Conservation (phyloP, 495 filamentous ascomycete species). For the Xylaria cubensis region DNA sequence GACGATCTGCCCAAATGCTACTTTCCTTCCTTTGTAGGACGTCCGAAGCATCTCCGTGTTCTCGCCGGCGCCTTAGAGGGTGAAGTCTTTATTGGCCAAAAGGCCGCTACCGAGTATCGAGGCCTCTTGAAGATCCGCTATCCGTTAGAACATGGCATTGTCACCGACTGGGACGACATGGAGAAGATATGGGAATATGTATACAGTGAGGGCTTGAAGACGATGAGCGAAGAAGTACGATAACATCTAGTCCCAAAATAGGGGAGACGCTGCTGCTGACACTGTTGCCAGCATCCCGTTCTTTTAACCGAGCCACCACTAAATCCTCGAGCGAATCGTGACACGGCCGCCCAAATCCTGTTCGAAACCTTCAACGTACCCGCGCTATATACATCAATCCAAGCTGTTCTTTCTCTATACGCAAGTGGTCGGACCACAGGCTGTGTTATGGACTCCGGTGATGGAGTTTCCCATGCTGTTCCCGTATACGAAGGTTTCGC, state of each 20-base stretch:
- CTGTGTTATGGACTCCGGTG: slow-evolving; percentile 92
- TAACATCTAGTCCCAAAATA: slow-evolving; percentile 35
- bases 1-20: slow-evolving; percentile 94
- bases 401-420: slow-evolving; percentile 95
- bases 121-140: slow-evolving; percentile 95
- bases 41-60: slow-evolving; percentile 95
- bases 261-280: slow-evolving; percentile 29
- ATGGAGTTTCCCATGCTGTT: slow-evolving; percentile 96
- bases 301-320: slow-evolving; percentile 96
- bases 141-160: slow-evolving; percentile 95
- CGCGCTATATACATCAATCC: slow-evolving; percentile 94
- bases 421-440: slow-evolving; percentile 96
- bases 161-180: slow-evolving; percentile 99
- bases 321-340: slow-evolving; percentile 94
- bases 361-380: slow-evolving; percentile 99
- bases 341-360: slow-evolving; percentile 95
- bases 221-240: slow-evolving; percentile 87
- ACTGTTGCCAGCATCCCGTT: slow-evolving; percentile 76
- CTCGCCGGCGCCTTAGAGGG: slow-evolving; percentile 95
- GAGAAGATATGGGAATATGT: slow-evolving; percentile 94
- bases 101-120: slow-evolving; percentile 86
- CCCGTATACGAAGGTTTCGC: slow-evolving; percentile 98
- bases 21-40: slow-evolving; percentile 97
- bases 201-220: slow-evolving; percentile 77
- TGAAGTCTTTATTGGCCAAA: slow-evolving; percentile 94